These are phyloP conservation scores for Parachlorella kessleri DNA, from an alignment of 139 green algal species.

Conservation along the genomic window DNA sequence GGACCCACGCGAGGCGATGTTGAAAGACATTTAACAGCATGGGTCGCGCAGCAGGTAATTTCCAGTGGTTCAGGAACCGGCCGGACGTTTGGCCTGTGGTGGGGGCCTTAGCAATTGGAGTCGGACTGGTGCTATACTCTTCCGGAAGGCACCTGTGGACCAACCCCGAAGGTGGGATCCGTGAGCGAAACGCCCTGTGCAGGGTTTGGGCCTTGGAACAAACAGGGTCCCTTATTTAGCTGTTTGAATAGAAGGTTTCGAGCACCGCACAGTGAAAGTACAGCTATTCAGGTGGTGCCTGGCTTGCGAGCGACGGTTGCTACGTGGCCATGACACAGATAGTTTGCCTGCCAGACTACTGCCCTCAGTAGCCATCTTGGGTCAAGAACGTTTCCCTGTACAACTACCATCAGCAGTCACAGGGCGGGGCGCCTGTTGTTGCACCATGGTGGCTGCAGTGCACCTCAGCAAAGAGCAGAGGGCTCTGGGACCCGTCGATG, in stretches of 20 bases:
- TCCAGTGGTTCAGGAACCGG: background rate
- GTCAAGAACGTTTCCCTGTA: background rate
- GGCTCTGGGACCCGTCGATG: constrained; percentile 2
- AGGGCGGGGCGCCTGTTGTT: too few relatives aligned
- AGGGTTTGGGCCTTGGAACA: background rate
- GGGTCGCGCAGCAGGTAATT: background rate
- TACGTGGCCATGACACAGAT: too few relatives aligned
- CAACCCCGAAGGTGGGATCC: constrained; percentile 8
- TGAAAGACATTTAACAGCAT: background rate
- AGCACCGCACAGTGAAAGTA: too few relatives aligned
- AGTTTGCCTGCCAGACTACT: background rate
- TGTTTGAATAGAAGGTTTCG: too few relatives aligned
- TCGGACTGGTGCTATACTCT: background rate
- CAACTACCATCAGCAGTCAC: too few relatives aligned
- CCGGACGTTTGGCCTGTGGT: constrained; percentile 3
- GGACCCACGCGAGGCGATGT: background rate
- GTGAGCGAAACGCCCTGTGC: background rate
- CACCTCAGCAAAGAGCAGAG: constrained; percentile 15
- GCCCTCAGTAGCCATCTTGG: background rate
- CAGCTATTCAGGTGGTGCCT: background rate
- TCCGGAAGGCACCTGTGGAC: background rate
- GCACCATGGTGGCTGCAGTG: background rate
- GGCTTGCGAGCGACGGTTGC: background rate
- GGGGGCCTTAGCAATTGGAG: background rate
- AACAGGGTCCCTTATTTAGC: background rate